A percentile compares a stretch with the other conserved stretches of the same genome.
Conservation (phyloP, 305 asterid species). For the Fraxinus velutina region DNA sequence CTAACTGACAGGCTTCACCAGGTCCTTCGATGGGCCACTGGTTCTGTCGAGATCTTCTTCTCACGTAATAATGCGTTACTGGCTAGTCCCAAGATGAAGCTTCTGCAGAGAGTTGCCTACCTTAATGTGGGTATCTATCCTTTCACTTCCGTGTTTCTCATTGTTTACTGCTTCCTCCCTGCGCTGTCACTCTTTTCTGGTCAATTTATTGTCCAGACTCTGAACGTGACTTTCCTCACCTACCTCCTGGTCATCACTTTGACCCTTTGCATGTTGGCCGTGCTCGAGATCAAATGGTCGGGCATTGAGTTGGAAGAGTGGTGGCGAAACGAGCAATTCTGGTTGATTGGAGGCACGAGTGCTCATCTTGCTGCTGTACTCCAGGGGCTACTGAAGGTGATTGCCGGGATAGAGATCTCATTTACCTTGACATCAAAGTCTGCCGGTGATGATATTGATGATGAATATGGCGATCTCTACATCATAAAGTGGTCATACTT, state of each 20-base stretch:
- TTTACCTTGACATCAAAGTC: constrained; percentile 14
- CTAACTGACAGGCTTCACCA: background rate
- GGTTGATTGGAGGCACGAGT: constrained; percentile 1
- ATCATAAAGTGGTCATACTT: background rate
- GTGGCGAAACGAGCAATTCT: background rate
- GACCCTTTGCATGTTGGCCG: background rate
- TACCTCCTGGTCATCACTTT: background rate
- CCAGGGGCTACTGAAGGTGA: constrained; percentile 14
- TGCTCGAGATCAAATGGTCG: background rate
- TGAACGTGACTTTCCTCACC: background rate
- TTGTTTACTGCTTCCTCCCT: background rate
- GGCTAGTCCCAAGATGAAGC: background rate
- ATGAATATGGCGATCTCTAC: constrained; percentile 6
- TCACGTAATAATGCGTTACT: background rate
- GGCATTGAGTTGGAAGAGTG: background rate
- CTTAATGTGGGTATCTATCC: background rate
- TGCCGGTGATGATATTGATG: constrained; percentile 1
- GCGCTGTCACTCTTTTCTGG: background rate
- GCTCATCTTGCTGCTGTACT: constrained; percentile 18
- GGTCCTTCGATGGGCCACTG: background rate
- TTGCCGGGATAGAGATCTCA: constrained; percentile 11
- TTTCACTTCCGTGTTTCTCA: background rate
- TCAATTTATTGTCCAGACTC: background rate
- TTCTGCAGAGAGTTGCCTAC: background rate
- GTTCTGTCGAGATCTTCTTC: background rate